These are phyloP conservation scores for Sclerotinia spermophila DNA, from an alignment of 2,329 filamentous ascomycete genomes.

Conservation along the genomic window DNA sequence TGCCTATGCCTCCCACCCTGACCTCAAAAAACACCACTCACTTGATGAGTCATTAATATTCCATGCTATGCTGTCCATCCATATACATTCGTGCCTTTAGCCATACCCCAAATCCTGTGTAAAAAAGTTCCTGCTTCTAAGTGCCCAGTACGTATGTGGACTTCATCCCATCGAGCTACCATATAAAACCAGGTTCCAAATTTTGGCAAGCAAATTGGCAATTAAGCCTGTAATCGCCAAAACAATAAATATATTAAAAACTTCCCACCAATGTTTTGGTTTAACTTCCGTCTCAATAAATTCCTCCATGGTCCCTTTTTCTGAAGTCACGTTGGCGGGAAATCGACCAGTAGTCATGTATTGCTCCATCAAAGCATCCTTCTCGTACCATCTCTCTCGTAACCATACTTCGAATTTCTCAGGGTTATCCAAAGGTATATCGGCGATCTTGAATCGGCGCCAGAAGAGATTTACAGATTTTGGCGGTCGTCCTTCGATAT, in stretches of 20 bases:
- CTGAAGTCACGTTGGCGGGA: slow-evolving; percentile 44
- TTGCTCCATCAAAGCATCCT: slow-evolving; percentile 82
- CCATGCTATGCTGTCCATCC: slow-evolving; percentile 7
- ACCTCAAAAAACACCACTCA: not conserved
- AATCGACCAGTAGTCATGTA: slow-evolving; percentile 77
- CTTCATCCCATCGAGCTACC: not conserved
- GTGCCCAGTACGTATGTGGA: not conserved
- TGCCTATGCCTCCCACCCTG: not conserved
- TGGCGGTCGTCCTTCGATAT: slow-evolving; percentile 81
- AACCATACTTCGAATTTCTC: slow-evolving; percentile 82
- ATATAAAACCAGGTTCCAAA: slow-evolving; percentile 24
- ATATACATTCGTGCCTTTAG: slow-evolving; percentile 2
- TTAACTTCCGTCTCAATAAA: slow-evolving; percentile 38
- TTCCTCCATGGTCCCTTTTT: slow-evolving; percentile 23
- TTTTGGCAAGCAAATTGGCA: slow-evolving; percentile 28
- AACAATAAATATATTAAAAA: slow-evolving; percentile 36
- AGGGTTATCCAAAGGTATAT: slow-evolving; percentile 74
- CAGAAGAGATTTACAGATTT: slow-evolving; percentile 97
- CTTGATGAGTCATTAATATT: slow-evolving; percentile 8
- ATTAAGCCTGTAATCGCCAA: slow-evolving; percentile 32
- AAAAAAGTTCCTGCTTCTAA: not conserved
- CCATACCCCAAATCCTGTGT: not conserved
- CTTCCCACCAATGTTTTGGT: slow-evolving; percentile 34
- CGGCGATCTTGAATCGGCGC: slow-evolving; percentile 75
- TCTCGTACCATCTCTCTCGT: slow-evolving; percentile 82